A percentile compares a stretch with the other conserved stretches of the same genome.
Evolutionary conservation across 2,329 filamentous ascomycete species (phyloP).

Genomic region (Tolypocladium cylindrosporum): DNA sequence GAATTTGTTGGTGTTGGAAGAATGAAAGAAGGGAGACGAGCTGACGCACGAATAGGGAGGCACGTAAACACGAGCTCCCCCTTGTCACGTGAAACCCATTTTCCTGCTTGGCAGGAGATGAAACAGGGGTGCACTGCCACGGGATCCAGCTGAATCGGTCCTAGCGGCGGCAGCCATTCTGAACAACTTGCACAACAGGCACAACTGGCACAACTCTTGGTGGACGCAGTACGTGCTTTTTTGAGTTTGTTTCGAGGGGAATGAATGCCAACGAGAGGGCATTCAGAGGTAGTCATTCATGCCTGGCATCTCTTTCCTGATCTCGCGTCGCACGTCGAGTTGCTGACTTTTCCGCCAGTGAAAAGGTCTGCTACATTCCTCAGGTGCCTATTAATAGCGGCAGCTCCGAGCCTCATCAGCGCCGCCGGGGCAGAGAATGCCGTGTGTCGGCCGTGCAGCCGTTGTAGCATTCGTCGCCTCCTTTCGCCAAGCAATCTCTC

Average conservation of each 20-base stretch:
- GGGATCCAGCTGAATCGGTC: not conserved
- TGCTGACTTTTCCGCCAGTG: not conserved
- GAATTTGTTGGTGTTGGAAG: not conserved
- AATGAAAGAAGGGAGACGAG: not conserved
- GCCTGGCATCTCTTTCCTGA: not conserved
- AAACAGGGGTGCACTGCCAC: not conserved
- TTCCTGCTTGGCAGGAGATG: not conserved
- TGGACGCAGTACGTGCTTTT: not conserved
- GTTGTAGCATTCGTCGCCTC: not conserved
- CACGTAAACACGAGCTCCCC: not conserved
- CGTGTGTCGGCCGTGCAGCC: not conserved
- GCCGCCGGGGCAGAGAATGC: not conserved
- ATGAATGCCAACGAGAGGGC: not conserved
- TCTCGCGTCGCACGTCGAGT: not conserved
- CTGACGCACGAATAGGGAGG: not conserved
- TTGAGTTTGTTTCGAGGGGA: not conserved
- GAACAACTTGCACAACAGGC: not conserved
- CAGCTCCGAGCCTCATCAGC: not conserved
- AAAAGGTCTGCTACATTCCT: not conserved
- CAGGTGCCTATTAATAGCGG: not conserved
- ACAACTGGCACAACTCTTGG: not conserved
- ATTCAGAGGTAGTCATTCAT: not conserved
- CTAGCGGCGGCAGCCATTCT: not conserved
- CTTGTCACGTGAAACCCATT: not conserved
- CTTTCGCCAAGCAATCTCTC: not conserved